Evolutionary conservation across 2,329 filamentous ascomycete species (phyloP).

Genomic region (Epichloe sylvatica): DNA sequence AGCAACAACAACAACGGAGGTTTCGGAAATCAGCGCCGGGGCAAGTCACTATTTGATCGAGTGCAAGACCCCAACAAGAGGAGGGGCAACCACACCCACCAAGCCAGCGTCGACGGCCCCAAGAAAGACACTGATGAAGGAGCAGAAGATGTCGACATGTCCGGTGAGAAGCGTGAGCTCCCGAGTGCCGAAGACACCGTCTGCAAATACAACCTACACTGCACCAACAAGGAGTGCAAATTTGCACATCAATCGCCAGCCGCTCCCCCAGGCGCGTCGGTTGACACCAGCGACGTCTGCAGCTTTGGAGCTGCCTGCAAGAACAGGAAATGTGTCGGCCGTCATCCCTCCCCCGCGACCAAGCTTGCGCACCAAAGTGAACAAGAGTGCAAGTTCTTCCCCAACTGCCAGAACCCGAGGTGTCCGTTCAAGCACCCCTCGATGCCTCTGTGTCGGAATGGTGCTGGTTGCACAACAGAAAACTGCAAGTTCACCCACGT

Average conservation of each 20-base stretch:
- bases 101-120: slow-evolving; percentile 20
- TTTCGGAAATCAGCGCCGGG: slow-evolving; percentile 24
- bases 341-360: slow-evolving; percentile 82
- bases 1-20: slow-evolving; percentile 18
- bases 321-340: slow-evolving; percentile 83
- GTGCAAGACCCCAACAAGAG: slow-evolving; percentile 40
- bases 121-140: slow-evolving; percentile 23
- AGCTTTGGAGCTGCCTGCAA: slow-evolving; percentile 83
- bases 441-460: slow-evolving; percentile 81
- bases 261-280: slow-evolving; percentile 61
- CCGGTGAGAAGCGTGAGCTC: slow-evolving; percentile 36
- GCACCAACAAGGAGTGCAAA: slow-evolving; percentile 77
- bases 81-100: slow-evolving; percentile 28
- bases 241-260: slow-evolving; percentile 92
- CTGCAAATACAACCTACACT: slow-evolving; percentile 82
- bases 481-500: slow-evolving; percentile 86
- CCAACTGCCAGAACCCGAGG: slow-evolving; percentile 74
- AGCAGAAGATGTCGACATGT: slow-evolving; percentile 51
- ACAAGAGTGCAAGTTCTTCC: slow-evolving; percentile 80
- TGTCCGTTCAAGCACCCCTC: slow-evolving; percentile 84
- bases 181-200: slow-evolving; percentile 50
- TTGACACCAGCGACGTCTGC: slow-evolving; percentile 73
- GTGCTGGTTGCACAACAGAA: slow-evolving; percentile 66
- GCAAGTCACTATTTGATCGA: slow-evolving; percentile 61
- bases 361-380: slow-evolving; percentile 66